These are phyloP conservation scores for Gastrolobium bilobum DNA, from an alignment of 306 rosid species.

Conservation along the genomic window DNA sequence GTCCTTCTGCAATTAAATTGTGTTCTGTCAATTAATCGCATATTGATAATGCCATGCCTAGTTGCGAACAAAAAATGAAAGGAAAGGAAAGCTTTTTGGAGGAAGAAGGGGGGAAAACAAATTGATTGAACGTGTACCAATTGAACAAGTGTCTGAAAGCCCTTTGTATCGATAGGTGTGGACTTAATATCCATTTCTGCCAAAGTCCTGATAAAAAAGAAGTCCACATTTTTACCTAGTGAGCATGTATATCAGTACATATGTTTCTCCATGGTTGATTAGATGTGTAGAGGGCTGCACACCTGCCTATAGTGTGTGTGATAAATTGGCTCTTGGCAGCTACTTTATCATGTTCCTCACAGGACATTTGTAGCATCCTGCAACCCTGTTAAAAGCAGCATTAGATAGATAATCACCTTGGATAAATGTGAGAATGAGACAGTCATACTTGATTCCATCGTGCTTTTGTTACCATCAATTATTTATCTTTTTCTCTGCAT, in stretches of 20 bases:
- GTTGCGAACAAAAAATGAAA: background rate
- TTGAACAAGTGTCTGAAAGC: slow-evolving; percentile 58
- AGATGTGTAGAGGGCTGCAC: background rate
- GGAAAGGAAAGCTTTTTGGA: background rate
- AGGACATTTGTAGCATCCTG: slow-evolving; percentile 64
- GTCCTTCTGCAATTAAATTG: slow-evolving; percentile 59
- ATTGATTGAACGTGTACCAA: slow-evolving; percentile 49
- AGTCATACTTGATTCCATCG: background rate
- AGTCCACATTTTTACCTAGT: slow-evolving; percentile 25
- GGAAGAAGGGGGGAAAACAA: background rate
- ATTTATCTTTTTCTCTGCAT: background rate
- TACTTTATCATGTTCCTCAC: slow-evolving; percentile 65
- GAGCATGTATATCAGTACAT: slow-evolving; percentile 13
- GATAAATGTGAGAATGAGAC: background rate
- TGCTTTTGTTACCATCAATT: background rate
- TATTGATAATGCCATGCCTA: background rate
- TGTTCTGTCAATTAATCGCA: slow-evolving; percentile 13
- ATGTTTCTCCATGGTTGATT: background rate
- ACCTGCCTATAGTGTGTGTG: slow-evolving; percentile 71
- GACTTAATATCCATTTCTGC: slow-evolving; percentile 59
- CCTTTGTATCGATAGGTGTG: slow-evolving; percentile 60
- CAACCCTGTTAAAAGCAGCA: slow-evolving; percentile 54
- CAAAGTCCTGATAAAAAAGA: slow-evolving; percentile 50
- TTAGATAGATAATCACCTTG: background rate
- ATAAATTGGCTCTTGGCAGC: slow-evolving; percentile 69